A percentile compares a stretch with the other conserved stretches of the same genome.
Evolutionary conservation across 129 eudicot species (phyloP).

Genomic region (Apium graveolens): DNA sequence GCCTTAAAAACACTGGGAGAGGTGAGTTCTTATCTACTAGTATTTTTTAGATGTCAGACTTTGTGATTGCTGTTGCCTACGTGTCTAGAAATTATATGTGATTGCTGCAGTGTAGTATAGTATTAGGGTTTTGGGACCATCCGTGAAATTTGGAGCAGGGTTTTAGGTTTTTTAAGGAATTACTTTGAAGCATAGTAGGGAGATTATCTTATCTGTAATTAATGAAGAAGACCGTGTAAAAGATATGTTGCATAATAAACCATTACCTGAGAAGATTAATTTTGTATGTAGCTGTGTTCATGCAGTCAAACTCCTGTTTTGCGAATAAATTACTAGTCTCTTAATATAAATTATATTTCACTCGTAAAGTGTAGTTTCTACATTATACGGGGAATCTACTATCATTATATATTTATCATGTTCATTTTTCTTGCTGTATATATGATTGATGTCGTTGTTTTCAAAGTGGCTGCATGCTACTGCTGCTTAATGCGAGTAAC

Average conservation of each 20-base stretch:
- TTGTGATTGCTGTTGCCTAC: background rate
- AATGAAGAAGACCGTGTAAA: background rate
- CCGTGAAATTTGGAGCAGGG: background rate
- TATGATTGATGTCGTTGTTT: background rate
- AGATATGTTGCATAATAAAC: background rate
- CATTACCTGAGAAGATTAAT: background rate
- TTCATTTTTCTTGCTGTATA: background rate
- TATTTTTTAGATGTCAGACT: background rate
- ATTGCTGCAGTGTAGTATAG: background rate
- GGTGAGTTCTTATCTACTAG: slow-evolving; percentile 35
- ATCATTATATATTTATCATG: background rate
- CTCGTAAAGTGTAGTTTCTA: background rate
- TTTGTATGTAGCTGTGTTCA: background rate
- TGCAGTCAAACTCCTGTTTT: background rate
- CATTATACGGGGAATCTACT: background rate
- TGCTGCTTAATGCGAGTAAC: background rate
- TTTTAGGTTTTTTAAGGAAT: background rate
- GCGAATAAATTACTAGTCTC: background rate
- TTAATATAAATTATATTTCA: background rate
- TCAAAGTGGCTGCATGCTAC: background rate
- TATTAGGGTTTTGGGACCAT: background rate
- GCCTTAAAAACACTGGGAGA: slow-evolving; percentile 80
- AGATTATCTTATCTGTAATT: background rate
- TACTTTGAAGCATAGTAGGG: background rate
- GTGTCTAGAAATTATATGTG: background rate